Conservation (phyloP, 202 grass and related monocot genomes). For the Digitaria exilis region DNA sequence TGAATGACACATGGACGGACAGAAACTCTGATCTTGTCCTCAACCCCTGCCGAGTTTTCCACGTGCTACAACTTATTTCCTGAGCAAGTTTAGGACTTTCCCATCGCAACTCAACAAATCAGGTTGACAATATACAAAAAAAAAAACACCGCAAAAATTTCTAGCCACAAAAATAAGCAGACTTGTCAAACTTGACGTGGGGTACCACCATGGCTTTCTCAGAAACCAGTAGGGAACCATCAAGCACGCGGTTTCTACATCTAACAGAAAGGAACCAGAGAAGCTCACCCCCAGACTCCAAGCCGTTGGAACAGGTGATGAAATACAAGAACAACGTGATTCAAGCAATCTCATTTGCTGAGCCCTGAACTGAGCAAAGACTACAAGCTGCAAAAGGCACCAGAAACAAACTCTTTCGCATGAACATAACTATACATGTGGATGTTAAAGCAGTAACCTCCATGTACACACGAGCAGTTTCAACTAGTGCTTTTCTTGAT, state of each 20-base stretch:
- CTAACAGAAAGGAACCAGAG: background rate
- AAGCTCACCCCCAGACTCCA: background rate
- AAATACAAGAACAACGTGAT: background rate
- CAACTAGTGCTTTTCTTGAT: background rate
- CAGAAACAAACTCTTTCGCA: background rate
- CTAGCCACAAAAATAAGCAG: background rate
- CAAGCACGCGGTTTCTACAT: background rate
- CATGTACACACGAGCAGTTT: background rate
- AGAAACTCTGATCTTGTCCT: background rate
- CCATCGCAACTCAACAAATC: background rate
- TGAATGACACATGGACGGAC: constrained; percentile 13
- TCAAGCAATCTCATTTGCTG: background rate
- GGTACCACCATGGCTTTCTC: background rate
- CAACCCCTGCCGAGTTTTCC: background rate
- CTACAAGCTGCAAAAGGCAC: background rate
- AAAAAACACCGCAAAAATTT: background rate
- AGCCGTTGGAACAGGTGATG: background rate
- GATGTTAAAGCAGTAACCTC: background rate
- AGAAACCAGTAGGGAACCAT: background rate
- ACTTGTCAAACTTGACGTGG: background rate
- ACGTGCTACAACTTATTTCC: background rate
- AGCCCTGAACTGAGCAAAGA: background rate
- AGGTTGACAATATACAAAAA: background rate
- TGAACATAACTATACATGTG: background rate
- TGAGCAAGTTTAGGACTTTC: constrained; percentile 2